Evolutionary conservation across 2,329 filamentous ascomycete genomes (phyloP).

Genomic region (Dendrostoma leiphaemia): DNA sequence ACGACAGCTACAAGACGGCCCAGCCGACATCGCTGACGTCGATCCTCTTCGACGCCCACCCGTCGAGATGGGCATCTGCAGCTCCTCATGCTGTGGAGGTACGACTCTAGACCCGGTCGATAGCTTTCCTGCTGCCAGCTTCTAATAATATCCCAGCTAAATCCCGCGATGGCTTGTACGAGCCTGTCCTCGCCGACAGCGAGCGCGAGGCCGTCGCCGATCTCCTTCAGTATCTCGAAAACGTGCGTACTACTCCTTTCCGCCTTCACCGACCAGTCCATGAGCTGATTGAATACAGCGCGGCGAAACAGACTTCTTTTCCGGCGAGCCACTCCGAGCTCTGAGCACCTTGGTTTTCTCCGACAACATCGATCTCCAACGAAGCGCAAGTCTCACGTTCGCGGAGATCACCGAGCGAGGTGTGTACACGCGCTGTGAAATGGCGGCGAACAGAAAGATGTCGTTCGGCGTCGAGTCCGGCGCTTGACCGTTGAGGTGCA

Average conservation of each 20-base stretch:
- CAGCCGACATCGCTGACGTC: constrained; percentile 13
- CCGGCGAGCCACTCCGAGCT: constrained; percentile 88
- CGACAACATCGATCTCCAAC: constrained; percentile 96
- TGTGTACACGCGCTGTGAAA: constrained; percentile 42
- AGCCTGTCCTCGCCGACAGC: constrained; percentile 87
- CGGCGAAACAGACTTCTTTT: constrained; percentile 97
- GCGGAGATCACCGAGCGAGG: constrained; percentile 98
- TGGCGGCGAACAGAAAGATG: background rate
- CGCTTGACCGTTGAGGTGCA: background rate
- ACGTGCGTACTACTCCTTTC: constrained; percentile 56
- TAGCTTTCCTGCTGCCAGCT: constrained; percentile 10
- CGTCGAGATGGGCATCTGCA: constrained; percentile 58
- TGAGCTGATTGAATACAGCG: constrained; percentile 57
- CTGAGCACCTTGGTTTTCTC: constrained; percentile 96
- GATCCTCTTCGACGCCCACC: constrained; percentile 14
- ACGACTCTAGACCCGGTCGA: too few species aligned
- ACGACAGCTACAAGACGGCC: constrained; percentile 13
- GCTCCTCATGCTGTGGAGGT: constrained; percentile 63
- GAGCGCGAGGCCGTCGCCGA: constrained; percentile 97
- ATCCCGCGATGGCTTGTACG: constrained; percentile 78
- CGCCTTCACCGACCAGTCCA: background rate
- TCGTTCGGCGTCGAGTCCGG: background rate
- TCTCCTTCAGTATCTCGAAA: constrained; percentile 91
- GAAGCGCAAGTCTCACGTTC: constrained; percentile 96
- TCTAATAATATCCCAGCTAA: constrained; percentile 51